Evolutionary conservation across 1,284 basidiomycete genomes (phyloP), one percentile per base, ranked within the genome.

Genomic region (Singerocomus inundabilis): DNA sequence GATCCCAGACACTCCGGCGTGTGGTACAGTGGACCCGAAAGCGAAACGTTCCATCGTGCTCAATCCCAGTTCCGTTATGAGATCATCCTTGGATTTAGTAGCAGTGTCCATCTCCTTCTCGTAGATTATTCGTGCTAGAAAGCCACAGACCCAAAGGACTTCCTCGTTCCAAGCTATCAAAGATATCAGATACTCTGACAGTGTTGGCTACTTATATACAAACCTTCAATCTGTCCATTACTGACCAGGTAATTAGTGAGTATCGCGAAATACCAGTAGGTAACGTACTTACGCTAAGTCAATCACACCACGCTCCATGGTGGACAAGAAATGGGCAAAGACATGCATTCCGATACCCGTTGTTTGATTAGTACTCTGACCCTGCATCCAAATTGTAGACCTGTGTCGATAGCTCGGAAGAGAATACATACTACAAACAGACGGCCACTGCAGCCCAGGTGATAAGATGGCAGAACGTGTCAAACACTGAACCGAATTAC

Each of bases 281-380:
- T n/a, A 32, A 25, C 1, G 16, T 34, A 71, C 84, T 70, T 67
- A 91, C 83, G 90, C 84, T 8, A 94, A 72, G 69, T 97, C 94
- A 51, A 98, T 86, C 0, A 90, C 89, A 68, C 98, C 93, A 57
- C 96, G 82, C 70, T 99, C 96, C 3, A 98, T 93, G 0, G 96
- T 98, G 1, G 94, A 93, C 49, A 98, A 94, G 67, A 98, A 98
- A 15, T 95, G 79, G 3, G 90, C 86, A 5, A 92, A 84, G 64
- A 98, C 80, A 60, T 96, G 93, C 0, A 93, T 90, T 6, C 89
- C 91, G 33, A 97, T 84, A 30, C 95, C 93, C 1, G 94, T 97
- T 2, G 93, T 97, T 70, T 99, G 95, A 13, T 80, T 85, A 6
- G 93, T 95, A 16, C 85, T 79, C 66, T 91, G 88, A 9, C 88